Evolutionary conservation across 192 early-diverging fungal species (phyloP).

Genomic region (Coemansia aciculifera): DNA sequence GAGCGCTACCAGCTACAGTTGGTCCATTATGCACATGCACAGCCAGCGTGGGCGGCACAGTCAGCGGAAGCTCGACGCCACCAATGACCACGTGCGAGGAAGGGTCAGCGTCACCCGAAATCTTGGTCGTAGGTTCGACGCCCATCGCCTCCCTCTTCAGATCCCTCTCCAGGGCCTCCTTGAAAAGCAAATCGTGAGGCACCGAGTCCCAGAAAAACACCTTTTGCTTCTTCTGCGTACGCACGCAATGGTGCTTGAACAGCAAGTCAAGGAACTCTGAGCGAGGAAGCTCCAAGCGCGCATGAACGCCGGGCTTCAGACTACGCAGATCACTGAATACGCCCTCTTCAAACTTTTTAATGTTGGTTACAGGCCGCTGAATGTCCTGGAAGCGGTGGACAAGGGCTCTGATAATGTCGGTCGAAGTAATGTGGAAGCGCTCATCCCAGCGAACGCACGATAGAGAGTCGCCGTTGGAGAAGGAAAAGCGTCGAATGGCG

Average conservation of each 20-base stretch:
- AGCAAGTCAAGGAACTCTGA: conserved; percentile 93
- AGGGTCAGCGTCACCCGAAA: conserved; percentile 31
- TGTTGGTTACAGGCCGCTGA: conserved; percentile 79
- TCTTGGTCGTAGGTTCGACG: conserved; percentile 75
- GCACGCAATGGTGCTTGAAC: conserved; percentile 93
- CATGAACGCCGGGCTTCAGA: conserved; percentile 92
- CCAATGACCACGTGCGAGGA: conserved; percentile 43
- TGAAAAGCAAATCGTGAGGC: conserved; percentile 89
- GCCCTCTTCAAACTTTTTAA: conserved; percentile 99
- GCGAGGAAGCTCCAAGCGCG: conserved; percentile 88
- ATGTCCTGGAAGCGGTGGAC: conserved; percentile 91
- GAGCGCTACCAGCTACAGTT: not conserved
- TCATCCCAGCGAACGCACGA: conserved; percentile 94
- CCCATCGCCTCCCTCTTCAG: conserved; percentile 90
- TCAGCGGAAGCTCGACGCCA: conserved; percentile 50
- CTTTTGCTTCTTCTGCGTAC: conserved; percentile 99
- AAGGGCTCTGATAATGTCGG: conserved; percentile 91
- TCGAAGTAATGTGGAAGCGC: conserved; percentile 92
- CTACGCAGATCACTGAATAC: conserved; percentile 95
- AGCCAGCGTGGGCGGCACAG: conserved; percentile 53
- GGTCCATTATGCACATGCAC: conserved; percentile 22
- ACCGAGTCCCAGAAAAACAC: conserved; percentile 99
- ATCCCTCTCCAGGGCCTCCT: conserved; percentile 95
- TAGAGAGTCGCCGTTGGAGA: conserved; percentile 85
- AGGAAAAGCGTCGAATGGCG: conserved; percentile 48